These are phyloP conservation scores for Starmerella powellii DNA, from an alignment of 805 yeast genomes.

Conservation along the genomic window DNA sequence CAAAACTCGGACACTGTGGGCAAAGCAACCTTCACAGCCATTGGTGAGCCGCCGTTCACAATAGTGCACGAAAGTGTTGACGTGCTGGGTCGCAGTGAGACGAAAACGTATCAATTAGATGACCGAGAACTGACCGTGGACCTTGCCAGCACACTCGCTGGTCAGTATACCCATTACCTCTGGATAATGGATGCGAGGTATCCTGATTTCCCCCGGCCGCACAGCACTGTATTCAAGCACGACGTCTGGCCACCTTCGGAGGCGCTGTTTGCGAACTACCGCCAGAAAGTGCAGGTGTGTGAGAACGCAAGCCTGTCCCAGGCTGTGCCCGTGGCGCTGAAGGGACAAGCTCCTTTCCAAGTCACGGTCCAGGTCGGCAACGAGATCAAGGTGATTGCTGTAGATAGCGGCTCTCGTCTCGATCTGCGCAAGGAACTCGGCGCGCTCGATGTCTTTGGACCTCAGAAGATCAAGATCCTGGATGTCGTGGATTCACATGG, in stretches of 20 bases:
- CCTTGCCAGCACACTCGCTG: slow-evolving; percentile 6
- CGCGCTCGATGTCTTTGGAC: background rate
- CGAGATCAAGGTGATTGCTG: slow-evolving; percentile 1
- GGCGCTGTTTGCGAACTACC: slow-evolving; percentile 1
- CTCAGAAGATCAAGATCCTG: slow-evolving; percentile 4
- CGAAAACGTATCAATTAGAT: background rate
- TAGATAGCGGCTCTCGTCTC: background rate
- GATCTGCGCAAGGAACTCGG: slow-evolving; percentile 8
- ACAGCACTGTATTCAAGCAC: slow-evolving; percentile 8
- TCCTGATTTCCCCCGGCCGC: slow-evolving; percentile 13
- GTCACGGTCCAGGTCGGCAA: slow-evolving; percentile 7
- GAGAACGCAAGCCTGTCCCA: slow-evolving; percentile 1
- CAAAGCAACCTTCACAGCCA: background rate
- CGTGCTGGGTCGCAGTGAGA: slow-evolving; percentile 15
- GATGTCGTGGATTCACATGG: slow-evolving; percentile 11
- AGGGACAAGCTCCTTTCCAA: slow-evolving; percentile 16
- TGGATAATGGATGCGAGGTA: slow-evolving; percentile 22
- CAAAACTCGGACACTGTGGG: background rate
- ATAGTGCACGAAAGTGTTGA: slow-evolving; percentile 18
- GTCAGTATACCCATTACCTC: slow-evolving; percentile 16
- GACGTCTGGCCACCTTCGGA: slow-evolving; percentile 13
- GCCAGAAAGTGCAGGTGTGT: slow-evolving; percentile 4
- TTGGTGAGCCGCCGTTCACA: slow-evolving; percentile 24
- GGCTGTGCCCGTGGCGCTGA: slow-evolving; percentile 7
- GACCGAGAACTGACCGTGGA: background rate